Evolutionary conservation across 73 alveolate genomes (phyloP).

Genomic region (Uronychia setigera): DNA sequence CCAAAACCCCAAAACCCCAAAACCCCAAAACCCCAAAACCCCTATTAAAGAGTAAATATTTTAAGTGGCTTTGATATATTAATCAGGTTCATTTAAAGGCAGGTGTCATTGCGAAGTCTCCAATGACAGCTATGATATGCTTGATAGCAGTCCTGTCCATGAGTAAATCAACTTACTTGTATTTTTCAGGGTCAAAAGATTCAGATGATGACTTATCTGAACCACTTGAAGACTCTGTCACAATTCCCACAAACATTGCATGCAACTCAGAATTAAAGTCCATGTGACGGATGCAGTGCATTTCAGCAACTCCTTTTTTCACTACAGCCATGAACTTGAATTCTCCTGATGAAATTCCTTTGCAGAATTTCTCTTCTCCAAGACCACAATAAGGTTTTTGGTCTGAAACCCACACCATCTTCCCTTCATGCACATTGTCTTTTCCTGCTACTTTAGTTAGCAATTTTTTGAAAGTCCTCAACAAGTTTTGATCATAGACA

Average conservation of each 20-base stretch:
- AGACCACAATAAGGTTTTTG: conserved; percentile 8
- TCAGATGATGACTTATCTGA: too few species aligned
- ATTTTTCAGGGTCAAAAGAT: too few species aligned
- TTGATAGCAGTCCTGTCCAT: too few species aligned
- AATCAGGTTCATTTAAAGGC: too few species aligned
- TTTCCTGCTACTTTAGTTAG: background rate
- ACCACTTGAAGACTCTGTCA: too few species aligned
- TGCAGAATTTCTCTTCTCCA: background rate
- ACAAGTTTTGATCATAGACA: conserved; percentile 10
- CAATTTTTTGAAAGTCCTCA: background rate
- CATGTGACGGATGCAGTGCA: conserved; percentile 12
- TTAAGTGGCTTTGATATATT: too few species aligned
- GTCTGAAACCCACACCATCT: background rate
- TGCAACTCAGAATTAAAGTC: conserved; percentile 1
- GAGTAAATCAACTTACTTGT: too few species aligned
- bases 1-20: too few species aligned
- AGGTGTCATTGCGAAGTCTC: too few species aligned
- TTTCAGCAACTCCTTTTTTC: conserved; percentile 5
- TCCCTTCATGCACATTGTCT: background rate
- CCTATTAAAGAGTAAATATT: too few species aligned
- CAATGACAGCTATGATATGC: too few species aligned
- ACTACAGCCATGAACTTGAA: background rate
- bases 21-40: too few species aligned
- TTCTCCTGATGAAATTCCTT: background rate
- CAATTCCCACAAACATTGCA: conserved; percentile 1